Base-by-base conservation (phyloP, 768 basidiomycete genomes). In the Pleurotus djamor region DNA sequence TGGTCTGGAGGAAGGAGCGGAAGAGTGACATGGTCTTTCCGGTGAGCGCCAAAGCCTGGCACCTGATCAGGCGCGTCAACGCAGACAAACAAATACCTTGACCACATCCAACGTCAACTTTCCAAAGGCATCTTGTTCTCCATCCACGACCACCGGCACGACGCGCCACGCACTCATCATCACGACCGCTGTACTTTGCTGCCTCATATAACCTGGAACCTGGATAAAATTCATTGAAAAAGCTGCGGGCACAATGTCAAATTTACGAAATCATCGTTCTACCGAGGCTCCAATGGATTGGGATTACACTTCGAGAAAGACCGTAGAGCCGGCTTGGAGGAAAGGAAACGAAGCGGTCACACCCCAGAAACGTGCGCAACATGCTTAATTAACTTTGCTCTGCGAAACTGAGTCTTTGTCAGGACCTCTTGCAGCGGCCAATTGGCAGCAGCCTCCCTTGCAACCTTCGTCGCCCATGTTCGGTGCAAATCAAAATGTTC, bases 211-310 rank as follows among this genome's bases (percentile, higher is more conserved):
- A 10, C 38, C 38, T n/a, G 38, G 38, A 41, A 41, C 9, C n/a
- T n/a, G 38, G 38, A 41, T 10, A 28, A 28, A 28, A 28, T 28
- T 28, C 21, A 28, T 28, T n/a, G 10, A 41, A n/a, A 41, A 41
- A n/a, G n/a, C 38, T 41, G 38, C 38, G 38, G 21, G 21, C 21
- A 41, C 10, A 41, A 41, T 41, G 38, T 41, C 38, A 41, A 9
- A 41, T 12, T 61, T 59, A 47, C 65, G 67, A 55, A 56, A 66
- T 55, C 70, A 75, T 57, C 81, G 88, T 65, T 89, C 88, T 10
- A 90, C 77, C 51, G 92, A 93, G 68, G 89, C 88, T 3, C 92
- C 92, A 4, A 94, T 94, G 92, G 92, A 94, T 72, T 94, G 86
- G 72, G 85, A 93, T 69, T 93, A 87, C 76, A 93, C 91, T 7